Evolutionary conservation across 139 green algal genomes (phyloP), one percentile per base, ranked within the genome.

Genomic region (Chara braunii): DNA sequence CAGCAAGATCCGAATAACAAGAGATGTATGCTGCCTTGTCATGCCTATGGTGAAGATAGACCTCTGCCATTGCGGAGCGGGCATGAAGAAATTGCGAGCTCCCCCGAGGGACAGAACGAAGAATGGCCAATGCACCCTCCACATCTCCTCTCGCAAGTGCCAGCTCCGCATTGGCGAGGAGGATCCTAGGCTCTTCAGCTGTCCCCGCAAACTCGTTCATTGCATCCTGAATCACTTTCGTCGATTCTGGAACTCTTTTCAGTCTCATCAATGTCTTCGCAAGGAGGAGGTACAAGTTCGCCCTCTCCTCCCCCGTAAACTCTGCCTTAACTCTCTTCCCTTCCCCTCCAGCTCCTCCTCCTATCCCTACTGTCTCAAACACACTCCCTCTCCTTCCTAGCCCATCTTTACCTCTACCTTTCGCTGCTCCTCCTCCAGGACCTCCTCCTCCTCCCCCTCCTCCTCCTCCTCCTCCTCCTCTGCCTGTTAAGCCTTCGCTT

Each of bases 1-100:
- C 79, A 66, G 81, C 81, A 7, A 91, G 55, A 6, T 84, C 75
- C 52, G 51, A 37, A 81, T 90, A 89, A 72, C 80, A 86, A 36
- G 70, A 56, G 36, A 74, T 68, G 72, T 88, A 91, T 3, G 70
- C 64, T 1, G 64, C 60, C 45, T 80, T 81, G 60, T 92, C 85
- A 37, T 81, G 67, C 14, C 74, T 61, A 56, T 89, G 70, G 30
- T 79, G 67, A 18, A 92, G 80, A 63, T 86, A 82, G 24, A 90
- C 86, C 59, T 86, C 68, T 2, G 86, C 85, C 70, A 87, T 81
- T 3, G 81, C 81, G 37, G 83, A 81, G 2, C 78, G 70, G 3
- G 85, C 83, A 59, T 78, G 75, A 3, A 71, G 18, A 68, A 78
- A 89, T 55, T 85, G 70, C 3, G 74, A 72, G 18, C 76, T 83